These are phyloP conservation scores for Xanthoceras sorbifolium DNA, from an alignment of 345 rosid genomes.

Conservation along the genomic window DNA sequence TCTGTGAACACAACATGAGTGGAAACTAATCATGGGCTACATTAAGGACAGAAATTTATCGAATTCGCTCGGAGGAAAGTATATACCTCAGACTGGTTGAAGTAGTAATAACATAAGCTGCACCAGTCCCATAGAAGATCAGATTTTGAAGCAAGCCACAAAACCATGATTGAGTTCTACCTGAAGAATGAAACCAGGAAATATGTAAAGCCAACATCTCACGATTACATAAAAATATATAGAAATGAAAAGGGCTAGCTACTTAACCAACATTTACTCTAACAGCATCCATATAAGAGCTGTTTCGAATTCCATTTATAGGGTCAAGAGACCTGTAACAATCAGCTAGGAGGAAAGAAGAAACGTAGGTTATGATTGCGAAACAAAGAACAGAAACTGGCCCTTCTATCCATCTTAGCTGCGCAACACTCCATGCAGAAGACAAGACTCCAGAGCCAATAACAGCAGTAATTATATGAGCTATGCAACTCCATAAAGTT, in stretches of 20 bases:
- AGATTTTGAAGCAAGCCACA: slow-evolving; percentile 68
- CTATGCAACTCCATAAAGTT: slow-evolving; percentile 48
- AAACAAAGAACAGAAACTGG: slow-evolving; percentile 50
- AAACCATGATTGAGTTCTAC: slow-evolving; percentile 42
- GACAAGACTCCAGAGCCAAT: slow-evolving; percentile 61
- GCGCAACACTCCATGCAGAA: slow-evolving; percentile 63
- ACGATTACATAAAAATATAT: too few relatives aligned
- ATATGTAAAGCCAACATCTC: too few relatives aligned
- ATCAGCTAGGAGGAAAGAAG: slow-evolving; percentile 54
- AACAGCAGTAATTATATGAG: slow-evolving; percentile 56
- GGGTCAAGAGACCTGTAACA: slow-evolving; percentile 55
- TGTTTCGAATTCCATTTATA: slow-evolving; percentile 38
- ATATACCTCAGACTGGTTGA: slow-evolving; percentile 61
- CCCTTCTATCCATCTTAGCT: slow-evolving; percentile 75
- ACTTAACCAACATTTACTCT: slow-evolving; percentile 40
- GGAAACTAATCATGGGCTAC: neutral
- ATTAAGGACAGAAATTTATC: neutral
- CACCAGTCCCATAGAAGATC: slow-evolving; percentile 42
- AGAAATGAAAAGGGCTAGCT: too few relatives aligned
- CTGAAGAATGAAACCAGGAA: slow-evolving; percentile 40
- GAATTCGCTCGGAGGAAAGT: slow-evolving; percentile 10
- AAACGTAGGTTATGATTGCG: slow-evolving; percentile 48
- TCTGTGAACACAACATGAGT: slow-evolving; percentile 20
- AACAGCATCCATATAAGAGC: slow-evolving; percentile 53
- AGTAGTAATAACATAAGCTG: slow-evolving; percentile 67